Conservation (phyloP, 805 yeast genomes). For the Schwanniomyces polymorphus region DNA sequence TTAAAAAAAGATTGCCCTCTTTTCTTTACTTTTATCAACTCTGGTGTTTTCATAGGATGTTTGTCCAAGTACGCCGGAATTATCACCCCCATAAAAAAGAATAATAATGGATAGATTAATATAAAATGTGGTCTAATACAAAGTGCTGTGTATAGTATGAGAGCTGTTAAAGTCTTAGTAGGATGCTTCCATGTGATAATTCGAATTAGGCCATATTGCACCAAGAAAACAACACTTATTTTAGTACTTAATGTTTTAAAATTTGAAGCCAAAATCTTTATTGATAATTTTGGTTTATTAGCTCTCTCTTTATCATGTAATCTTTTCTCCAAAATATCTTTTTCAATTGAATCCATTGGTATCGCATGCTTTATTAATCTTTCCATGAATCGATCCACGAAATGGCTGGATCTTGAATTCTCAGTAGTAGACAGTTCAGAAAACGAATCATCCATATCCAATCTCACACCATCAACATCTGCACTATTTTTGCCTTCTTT, state of each 20-base stretch:
- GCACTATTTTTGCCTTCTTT: not conserved
- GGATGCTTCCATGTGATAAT: conserved; percentile 77
- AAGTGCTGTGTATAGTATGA: conserved; percentile 62
- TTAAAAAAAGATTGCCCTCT: conserved; percentile 58
- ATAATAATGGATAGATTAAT: conserved; percentile 60
- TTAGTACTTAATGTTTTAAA: conserved; percentile 56
- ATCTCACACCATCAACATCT: conserved; percentile 1
- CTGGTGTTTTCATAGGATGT: conserved; percentile 58
- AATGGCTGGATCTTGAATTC: conserved; percentile 36
- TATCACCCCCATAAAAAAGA: conserved; percentile 56
- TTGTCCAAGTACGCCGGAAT: conserved; percentile 68
- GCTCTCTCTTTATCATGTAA: conserved; percentile 45
- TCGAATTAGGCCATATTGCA: conserved; percentile 62
- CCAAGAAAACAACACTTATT: conserved; percentile 54
- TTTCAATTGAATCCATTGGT: conserved; percentile 50
- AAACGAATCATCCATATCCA: not conserved
- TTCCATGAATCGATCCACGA: conserved; percentile 59
- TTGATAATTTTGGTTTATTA: conserved; percentile 54
- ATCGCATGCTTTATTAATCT: conserved; percentile 50
- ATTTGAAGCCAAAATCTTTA: conserved; percentile 55
- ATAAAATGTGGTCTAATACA: conserved; percentile 73
- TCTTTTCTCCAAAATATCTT: conserved; percentile 40
- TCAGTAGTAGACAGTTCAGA: conserved; percentile 1
- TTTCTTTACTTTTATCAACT: conserved; percentile 42
- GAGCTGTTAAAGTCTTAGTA: conserved; percentile 59